Evolutionary conservation across 1,139 yeast species (phyloP), one percentile per base, ranked within the genome.

Genomic region (Suhomyces yuchorum): DNA sequence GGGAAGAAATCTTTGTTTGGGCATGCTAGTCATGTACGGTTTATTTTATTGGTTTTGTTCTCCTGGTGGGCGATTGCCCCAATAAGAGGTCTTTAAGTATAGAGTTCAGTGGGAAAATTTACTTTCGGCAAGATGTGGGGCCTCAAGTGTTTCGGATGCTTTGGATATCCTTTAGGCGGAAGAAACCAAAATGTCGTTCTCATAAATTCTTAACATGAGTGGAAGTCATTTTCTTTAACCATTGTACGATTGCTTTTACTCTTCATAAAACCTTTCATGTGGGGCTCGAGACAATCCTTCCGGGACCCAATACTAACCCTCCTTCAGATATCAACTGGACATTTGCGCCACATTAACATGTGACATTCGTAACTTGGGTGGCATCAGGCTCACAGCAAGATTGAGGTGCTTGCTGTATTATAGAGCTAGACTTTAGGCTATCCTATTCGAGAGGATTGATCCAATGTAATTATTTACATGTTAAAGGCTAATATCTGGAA

Each of bases 401-500:
- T 34, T 18, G 37, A 18, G 37, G 23, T 17, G 6, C 23, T 23
- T 8, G 9, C 4, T 37, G 42, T 30, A 40, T 40, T 33, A 32
- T 40, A 32, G 12, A 30, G 17, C 30, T 19, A 40, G 12, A 12
- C 34, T 35, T 45, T 47, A 55, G 58, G 58, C 56, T 49, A 43
- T 55, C 56, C 53, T 44, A 41, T n/a, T 32, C 43, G 20, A 24
- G 51, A 38, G 58, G 58, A 55, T 45, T 35, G 56, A 53, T 50
- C 57, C 58, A 55, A 52, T 49, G 40, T 20, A 33, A 44, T 41
- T 14, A 5, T 20, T 20, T 20, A 42, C 42, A 43, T 50, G 52
- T 50, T 50, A 37, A 40, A 46, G 42, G 37, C 43, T 40, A 18
- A 22, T 36, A 40, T 36, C 37, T 40, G 37, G 43, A 17, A 32